These are phyloP conservation scores for Yamadazyma membranifaciens DNA, from an alignment of 1,139 yeast species.

Conservation along the genomic window DNA sequence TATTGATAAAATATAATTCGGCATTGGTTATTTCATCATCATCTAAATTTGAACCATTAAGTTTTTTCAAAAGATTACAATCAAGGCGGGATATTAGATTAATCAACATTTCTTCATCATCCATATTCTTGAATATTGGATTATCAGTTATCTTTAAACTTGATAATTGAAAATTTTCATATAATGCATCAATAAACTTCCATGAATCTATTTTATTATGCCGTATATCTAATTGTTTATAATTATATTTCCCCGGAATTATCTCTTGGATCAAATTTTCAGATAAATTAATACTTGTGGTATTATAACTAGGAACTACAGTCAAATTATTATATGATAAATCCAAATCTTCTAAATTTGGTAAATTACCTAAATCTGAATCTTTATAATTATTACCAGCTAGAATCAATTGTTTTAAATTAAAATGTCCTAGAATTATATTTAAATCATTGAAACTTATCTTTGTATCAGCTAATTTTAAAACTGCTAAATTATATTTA, in stretches of 20 bases:
- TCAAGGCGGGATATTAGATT: slow-evolving; percentile 52
- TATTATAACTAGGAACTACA: slow-evolving; percentile 25
- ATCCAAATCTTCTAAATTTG: slow-evolving; percentile 30
- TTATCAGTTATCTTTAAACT: slow-evolving; percentile 52
- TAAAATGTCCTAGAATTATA: slow-evolving; percentile 31
- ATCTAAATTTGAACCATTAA: slow-evolving; percentile 58
- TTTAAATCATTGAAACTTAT: slow-evolving; percentile 22
- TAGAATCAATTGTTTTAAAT: slow-evolving; percentile 39
- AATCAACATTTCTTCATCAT: slow-evolving; percentile 21
- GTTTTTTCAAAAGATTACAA: slow-evolving; percentile 21
- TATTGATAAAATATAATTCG: slow-evolving; percentile 64
- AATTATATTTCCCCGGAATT: slow-evolving; percentile 2
- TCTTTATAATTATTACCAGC: slow-evolving; percentile 45
- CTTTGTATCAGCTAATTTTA: slow-evolving; percentile 33
- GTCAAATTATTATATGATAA: slow-evolving; percentile 44
- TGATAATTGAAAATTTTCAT: slow-evolving; percentile 30
- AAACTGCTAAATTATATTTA: slow-evolving; percentile 18
- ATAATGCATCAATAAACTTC: slow-evolving; percentile 44
- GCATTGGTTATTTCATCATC: slow-evolving; percentile 55
- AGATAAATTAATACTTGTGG: slow-evolving; percentile 20
- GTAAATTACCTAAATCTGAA: slow-evolving; percentile 17
- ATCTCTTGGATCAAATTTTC: slow-evolving; percentile 23
- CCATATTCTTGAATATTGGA: slow-evolving; percentile 38
- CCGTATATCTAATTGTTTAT: slow-evolving; percentile 43
- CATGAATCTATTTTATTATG: slow-evolving; percentile 46